These are phyloP conservation scores for Candida nitratophila DNA, from an alignment of 805 yeast species.

Conservation along the genomic window DNA sequence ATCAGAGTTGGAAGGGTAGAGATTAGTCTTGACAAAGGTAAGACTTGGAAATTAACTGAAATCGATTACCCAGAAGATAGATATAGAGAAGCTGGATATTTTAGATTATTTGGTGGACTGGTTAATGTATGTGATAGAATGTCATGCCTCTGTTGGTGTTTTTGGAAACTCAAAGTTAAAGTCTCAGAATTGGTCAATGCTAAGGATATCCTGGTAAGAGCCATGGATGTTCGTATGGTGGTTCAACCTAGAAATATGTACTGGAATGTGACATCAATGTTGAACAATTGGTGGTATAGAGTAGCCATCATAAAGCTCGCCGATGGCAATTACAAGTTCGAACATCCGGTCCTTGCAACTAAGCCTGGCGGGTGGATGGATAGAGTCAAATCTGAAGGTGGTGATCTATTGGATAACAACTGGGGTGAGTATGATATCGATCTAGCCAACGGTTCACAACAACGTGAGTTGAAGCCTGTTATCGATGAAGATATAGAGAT, in stretches of 20 bases:
- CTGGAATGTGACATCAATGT: constrained; percentile 31
- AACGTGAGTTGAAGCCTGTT: constrained; percentile 1
- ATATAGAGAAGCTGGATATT: constrained; percentile 24
- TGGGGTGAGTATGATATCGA: constrained; percentile 25
- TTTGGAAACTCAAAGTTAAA: constrained; percentile 23
- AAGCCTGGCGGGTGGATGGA: constrained; percentile 31
- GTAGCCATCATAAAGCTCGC: constrained; percentile 19
- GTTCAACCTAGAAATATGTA: constrained; percentile 30
- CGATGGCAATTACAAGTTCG: constrained; percentile 11
- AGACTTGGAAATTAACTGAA: constrained; percentile 22
- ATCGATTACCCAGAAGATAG: constrained; percentile 28
- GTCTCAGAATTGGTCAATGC: constrained; percentile 13
- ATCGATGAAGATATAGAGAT: constrained; percentile 21
- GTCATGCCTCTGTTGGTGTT: constrained; percentile 29
- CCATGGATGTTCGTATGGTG: constrained; percentile 29
- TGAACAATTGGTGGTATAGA: constrained; percentile 31
- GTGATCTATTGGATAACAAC: constrained; percentile 21
- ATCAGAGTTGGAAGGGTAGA: constrained; percentile 27
- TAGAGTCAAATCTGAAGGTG: constrained; percentile 25
- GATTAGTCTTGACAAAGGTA: constrained; percentile 25
- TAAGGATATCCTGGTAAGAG: constrained; percentile 26
- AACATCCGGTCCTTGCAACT: constrained; percentile 22
- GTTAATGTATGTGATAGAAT: constrained; percentile 27
- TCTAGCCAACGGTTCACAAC: background rate
- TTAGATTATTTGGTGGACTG: constrained; percentile 25